A percentile compares a stretch with the other conserved stretches of the same genome.
Evolutionary conservation across 2,329 filamentous ascomycete species (phyloP).

Genomic region (Xylariaceae sp.): DNA sequence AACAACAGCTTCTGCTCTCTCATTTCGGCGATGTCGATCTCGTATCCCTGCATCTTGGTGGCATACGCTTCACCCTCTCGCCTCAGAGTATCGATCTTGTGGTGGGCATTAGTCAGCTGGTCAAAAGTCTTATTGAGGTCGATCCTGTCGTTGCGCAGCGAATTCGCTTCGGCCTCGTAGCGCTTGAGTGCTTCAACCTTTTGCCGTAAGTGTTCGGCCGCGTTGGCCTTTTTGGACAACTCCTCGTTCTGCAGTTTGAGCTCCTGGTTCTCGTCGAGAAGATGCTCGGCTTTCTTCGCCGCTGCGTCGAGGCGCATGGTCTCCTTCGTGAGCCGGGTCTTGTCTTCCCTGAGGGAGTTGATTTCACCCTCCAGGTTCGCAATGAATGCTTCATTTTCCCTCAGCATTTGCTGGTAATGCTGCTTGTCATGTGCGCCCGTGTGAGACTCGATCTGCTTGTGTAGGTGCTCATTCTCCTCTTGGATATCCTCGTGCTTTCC

Average conservation of each 20-base stretch:
- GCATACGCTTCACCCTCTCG: constrained; percentile 24
- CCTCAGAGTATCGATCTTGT: constrained; percentile 28
- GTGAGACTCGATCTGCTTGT: constrained; percentile 47
- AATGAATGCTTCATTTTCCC: constrained; percentile 65
- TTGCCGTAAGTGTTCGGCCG: constrained; percentile 53
- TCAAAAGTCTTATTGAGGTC: constrained; percentile 39
- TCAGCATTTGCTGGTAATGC: constrained; percentile 48
- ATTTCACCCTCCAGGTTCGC: constrained; percentile 60
- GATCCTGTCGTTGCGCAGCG: constrained; percentile 47
- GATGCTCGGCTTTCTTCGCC: constrained; percentile 40
- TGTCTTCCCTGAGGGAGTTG: constrained; percentile 42
- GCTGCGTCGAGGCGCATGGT: constrained; percentile 35
- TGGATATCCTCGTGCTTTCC: constrained; percentile 50
- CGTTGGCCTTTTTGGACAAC: constrained; percentile 55
- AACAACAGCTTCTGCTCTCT: constrained; percentile 36
- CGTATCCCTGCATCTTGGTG: constrained; percentile 27
- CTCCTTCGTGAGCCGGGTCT: constrained; percentile 29
- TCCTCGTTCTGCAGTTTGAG: constrained; percentile 52
- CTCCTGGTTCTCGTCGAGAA: constrained; percentile 53
- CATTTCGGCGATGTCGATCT: constrained; percentile 31
- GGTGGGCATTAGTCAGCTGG: constrained; percentile 25
- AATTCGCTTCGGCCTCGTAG: constrained; percentile 48
- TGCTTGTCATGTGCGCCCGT: constrained; percentile 41
- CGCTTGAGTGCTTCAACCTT: constrained; percentile 52
- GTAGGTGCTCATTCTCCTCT: constrained; percentile 50